These are phyloP conservation scores for Salix viminalis DNA, from an alignment of 345 rosid species.

Conservation along the genomic window DNA sequence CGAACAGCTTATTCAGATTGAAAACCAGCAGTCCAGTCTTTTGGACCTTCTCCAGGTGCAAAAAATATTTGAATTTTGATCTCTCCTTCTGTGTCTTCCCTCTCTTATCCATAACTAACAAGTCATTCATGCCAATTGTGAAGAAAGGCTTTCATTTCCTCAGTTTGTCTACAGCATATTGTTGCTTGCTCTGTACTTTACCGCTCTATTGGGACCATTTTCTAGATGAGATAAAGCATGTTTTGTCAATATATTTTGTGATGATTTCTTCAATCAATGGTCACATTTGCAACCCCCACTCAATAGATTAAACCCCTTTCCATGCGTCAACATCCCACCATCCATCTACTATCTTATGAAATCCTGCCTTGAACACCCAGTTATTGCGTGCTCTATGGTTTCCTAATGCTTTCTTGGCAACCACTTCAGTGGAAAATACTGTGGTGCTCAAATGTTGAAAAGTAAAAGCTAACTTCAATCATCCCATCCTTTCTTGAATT, in stretches of 20 bases:
- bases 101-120: neutral
- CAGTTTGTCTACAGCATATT: neutral
- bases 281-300: neutral
- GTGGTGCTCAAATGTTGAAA: neutral
- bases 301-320: neutral
- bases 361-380: neutral
- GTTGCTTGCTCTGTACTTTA: neutral
- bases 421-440: neutral
- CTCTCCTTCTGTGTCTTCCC: neutral
- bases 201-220: neutral
- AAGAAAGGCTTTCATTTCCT: neutral
- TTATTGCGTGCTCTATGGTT: neutral
- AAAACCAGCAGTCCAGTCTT: constrained; percentile 77
- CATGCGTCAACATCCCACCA: neutral
- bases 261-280: neutral
- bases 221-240: neutral
- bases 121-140: neutral
- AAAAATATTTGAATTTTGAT: neutral
- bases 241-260: neutral
- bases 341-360: neutral
- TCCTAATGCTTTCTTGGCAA: neutral
- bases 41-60: constrained; percentile 78
- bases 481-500: constrained; percentile 18
- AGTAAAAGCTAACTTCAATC: constrained; percentile 11
- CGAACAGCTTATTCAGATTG: constrained; percentile 77